phyloP scores from a whole-genome alignment of 2,329 filamentous ascomycete genomes.

The Calonectria henricotiae region DNA sequence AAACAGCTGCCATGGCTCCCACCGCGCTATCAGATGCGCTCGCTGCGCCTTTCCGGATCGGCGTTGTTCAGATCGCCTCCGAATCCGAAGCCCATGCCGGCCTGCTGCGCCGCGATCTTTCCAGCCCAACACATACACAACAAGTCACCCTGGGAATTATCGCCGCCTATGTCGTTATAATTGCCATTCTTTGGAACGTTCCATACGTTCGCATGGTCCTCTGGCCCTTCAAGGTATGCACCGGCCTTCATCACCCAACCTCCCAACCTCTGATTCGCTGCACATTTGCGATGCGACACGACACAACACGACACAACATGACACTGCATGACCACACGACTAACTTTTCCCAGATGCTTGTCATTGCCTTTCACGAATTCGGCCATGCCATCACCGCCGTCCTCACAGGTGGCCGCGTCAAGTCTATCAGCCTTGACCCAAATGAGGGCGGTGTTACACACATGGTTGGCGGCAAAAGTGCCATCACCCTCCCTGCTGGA shows the following conservation, averaged over 20 bases:
- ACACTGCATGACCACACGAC: slow-evolving; percentile 4
- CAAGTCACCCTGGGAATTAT: slow-evolving; percentile 81
- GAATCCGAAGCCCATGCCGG: slow-evolving; percentile 38
- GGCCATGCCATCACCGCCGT: slow-evolving; percentile 82
- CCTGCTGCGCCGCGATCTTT: slow-evolving; percentile 69
- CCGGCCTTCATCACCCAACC: neutral
- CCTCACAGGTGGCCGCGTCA: slow-evolving; percentile 81
- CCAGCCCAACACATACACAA: slow-evolving; percentile 77
- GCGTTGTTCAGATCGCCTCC: slow-evolving; percentile 37
- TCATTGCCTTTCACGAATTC: slow-evolving; percentile 88
- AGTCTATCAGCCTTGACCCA: slow-evolving; percentile 83
- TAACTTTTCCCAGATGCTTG: slow-evolving; percentile 76
- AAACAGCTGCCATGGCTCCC: slow-evolving; percentile 43
- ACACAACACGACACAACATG: neutral
- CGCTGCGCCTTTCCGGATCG: slow-evolving; percentile 41
- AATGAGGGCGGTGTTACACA: slow-evolving; percentile 85
- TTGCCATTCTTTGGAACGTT: slow-evolving; percentile 85
- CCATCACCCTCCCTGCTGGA: slow-evolving; percentile 82
- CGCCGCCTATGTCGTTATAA: slow-evolving; percentile 79
- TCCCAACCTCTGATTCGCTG: neutral
- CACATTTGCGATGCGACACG: slow-evolving; percentile 1
- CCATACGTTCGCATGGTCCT: slow-evolving; percentile 82
- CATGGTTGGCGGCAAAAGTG: slow-evolving; percentile 80
- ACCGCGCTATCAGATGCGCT: slow-evolving; percentile 40
- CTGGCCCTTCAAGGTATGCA: slow-evolving; percentile 84